phyloP scores from a whole-genome alignment of 306 rosid species.

The Fragaria ananassa region DNA sequence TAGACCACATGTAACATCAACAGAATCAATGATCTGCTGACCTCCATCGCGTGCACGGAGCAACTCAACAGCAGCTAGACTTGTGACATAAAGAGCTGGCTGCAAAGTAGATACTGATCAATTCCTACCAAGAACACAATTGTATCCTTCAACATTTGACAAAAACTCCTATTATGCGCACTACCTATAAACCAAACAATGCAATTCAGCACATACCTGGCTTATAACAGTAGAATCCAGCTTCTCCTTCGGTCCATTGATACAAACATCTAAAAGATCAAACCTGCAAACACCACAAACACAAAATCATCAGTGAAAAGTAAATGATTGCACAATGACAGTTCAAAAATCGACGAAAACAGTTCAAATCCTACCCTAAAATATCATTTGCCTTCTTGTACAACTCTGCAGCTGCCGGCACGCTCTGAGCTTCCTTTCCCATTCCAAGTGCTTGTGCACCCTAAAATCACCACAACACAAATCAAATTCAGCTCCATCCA shows the following conservation, averaged over 20 bases:
- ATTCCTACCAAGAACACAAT: not conserved
- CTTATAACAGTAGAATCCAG: conserved; percentile 83
- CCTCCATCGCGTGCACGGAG: conserved; percentile 87
- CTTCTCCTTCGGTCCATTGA: conserved; percentile 92
- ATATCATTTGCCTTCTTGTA: conserved; percentile 76
- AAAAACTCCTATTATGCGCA: not conserved
- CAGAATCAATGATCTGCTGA: conserved; percentile 81
- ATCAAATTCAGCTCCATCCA: conserved; percentile 10
- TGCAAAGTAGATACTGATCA: conserved; percentile 42
- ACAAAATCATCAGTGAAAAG: not conserved
- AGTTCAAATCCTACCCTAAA: conserved; percentile 51
- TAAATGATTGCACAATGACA: not conserved
- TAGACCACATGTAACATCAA: conserved; percentile 94
- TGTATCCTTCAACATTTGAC: not conserved
- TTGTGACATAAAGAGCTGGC: conserved; percentile 97
- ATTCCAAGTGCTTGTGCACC: conserved; percentile 98
- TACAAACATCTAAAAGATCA: conserved; percentile 90
- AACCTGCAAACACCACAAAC: conserved; percentile 46
- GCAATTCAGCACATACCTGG: conserved; percentile 44
- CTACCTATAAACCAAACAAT: not conserved
- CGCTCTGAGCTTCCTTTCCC: conserved; percentile 90
- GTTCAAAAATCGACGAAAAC: not conserved
- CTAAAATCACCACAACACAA: conserved; percentile 28
- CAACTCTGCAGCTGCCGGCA: conserved; percentile 67
- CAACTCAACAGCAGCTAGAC: conserved; percentile 96